These are phyloP conservation scores for Solanum arcanum DNA, from an alignment of 257 asterid genomes.

Conservation along the genomic window DNA sequence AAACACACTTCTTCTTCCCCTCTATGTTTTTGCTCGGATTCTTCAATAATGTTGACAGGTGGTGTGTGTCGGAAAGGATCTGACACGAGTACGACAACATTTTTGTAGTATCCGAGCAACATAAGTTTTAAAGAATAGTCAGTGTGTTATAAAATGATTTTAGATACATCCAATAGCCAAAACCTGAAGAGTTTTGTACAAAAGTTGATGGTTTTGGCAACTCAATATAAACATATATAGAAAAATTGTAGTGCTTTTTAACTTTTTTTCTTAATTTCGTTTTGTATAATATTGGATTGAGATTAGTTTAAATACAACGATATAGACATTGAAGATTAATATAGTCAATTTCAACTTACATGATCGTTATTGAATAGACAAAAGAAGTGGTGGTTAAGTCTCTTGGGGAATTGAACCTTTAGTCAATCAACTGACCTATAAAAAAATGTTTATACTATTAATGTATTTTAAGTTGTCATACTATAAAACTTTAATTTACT, in stretches of 20 bases:
- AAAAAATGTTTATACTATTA: no score
- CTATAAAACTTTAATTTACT: not conserved
- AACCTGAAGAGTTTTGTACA: not conserved
- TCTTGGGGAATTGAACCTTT: not conserved
- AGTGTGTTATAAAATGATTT: not conserved
- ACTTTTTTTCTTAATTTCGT: not conserved
- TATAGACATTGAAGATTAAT: not conserved
- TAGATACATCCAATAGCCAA: not conserved
- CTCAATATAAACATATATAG: not conserved
- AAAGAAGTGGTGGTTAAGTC: not conserved
- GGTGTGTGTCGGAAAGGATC: not conserved
- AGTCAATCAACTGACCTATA: not conserved
- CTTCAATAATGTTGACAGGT: not conserved
- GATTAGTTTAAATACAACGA: not conserved
- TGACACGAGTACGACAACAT: not conserved
- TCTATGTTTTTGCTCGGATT: not conserved
- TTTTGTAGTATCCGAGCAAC: not conserved
- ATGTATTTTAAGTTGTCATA: not conserved
- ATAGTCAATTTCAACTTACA: not conserved
- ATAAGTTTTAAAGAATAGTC: not conserved
- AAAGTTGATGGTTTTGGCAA: not conserved
- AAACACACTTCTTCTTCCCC: not conserved
- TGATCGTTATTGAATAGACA: not conserved
- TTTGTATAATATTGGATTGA: not conserved
- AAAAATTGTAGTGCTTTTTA: not conserved